These are phyloP conservation scores for Populus hybrid DNA, from an alignment of 441 rosid species.

Conservation along the genomic window DNA sequence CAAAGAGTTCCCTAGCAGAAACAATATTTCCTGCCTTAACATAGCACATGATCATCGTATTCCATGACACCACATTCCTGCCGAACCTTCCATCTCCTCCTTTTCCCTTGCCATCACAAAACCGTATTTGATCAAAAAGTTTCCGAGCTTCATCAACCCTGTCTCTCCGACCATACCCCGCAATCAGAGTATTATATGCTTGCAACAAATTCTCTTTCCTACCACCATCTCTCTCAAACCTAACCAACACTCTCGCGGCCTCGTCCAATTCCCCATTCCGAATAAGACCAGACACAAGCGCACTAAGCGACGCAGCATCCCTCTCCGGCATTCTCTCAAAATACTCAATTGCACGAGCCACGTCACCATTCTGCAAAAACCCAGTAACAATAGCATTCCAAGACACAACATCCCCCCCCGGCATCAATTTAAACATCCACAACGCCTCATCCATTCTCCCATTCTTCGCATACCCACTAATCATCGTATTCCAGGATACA, in stretches of 20 bases:
- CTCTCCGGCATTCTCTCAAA: conserved; percentile 48
- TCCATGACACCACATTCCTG: conserved; percentile 62
- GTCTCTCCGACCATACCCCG: conserved; percentile 61
- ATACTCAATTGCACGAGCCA: conserved; percentile 34
- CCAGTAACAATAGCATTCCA: conserved; percentile 61
- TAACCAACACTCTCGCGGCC: conserved; percentile 40
- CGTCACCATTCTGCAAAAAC: conserved; percentile 44
- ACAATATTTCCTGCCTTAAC: conserved; percentile 47
- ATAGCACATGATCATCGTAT: conserved; percentile 63
- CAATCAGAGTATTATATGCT: conserved; percentile 69
- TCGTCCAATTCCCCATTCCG: conserved; percentile 48
- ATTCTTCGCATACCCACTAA: conserved; percentile 58
- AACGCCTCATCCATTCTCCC: conserved; percentile 49
- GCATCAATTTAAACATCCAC: conserved; percentile 45
- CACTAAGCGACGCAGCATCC: conserved; percentile 46
- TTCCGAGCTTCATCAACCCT: conserved; percentile 47
- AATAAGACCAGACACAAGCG: conserved; percentile 57
- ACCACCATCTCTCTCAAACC: conserved; percentile 22
- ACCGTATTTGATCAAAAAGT: conserved; percentile 49
- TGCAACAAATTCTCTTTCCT: conserved; percentile 37
- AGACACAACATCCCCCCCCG: conserved; percentile 41
- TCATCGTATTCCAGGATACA: conserved; percentile 71
- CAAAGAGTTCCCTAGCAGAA: conserved; percentile 55
- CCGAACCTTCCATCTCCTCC: conserved; percentile 21
- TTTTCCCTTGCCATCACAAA: conserved; percentile 7